Evolutionary conservation across 345 rosid species (phyloP).

Genomic region (Aquilaria malaccensis): DNA sequence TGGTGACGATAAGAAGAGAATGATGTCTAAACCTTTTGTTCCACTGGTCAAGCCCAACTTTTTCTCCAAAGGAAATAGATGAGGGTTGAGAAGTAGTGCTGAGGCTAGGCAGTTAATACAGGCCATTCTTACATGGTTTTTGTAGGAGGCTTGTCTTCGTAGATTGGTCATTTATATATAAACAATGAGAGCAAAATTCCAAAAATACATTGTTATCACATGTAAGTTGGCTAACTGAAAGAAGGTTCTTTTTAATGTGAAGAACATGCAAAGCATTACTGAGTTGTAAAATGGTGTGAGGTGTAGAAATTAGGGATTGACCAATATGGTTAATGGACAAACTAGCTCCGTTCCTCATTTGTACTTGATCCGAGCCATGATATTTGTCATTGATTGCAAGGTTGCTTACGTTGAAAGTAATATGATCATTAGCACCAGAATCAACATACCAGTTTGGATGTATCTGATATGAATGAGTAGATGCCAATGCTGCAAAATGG

Average conservation of each 20-base stretch:
- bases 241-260: neutral
- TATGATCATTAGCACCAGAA: too few species aligned
- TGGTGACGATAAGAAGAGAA: neutral
- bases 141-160: neutral
- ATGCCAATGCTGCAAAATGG: too few species aligned
- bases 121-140: too few species aligned
- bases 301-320: too few species aligned
- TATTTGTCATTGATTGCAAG: too few species aligned
- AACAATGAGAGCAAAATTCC: neutral
- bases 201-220: neutral
- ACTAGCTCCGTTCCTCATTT: too few species aligned
- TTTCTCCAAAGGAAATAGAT: neutral
- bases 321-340: too few species aligned
- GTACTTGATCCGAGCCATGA: too few species aligned
- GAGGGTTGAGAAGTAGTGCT: neutral
- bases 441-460: too few species aligned
- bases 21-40: neutral
- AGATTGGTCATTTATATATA: neutral
- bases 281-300: neutral
- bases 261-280: neutral
- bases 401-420: too few species aligned
- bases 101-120: neutral
- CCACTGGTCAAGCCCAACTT: neutral
- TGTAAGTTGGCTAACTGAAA: neutral
- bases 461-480: too few species aligned